phyloP scores from a whole-genome alignment of 208 protist genomes.

The Leishmania gerbilli region DNA sequence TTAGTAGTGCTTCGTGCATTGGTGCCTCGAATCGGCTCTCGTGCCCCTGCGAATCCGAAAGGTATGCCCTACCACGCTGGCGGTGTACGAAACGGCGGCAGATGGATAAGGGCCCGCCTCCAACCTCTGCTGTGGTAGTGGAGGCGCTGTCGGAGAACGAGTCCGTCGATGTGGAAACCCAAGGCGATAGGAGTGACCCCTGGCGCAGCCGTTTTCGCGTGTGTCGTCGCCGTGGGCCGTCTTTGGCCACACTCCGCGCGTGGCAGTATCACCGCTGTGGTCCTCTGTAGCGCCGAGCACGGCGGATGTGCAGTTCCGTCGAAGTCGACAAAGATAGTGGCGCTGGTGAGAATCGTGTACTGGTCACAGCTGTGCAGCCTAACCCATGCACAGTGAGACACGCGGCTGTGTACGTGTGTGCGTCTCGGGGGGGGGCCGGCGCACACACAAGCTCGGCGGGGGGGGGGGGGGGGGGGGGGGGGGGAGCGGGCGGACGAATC shows the following conservation, averaged over 20 bases:
- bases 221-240: background rate
- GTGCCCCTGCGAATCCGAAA: background rate
- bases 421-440: background rate
- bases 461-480: background rate
- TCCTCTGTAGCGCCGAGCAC: background rate
- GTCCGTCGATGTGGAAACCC: conserved; percentile 3
- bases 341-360: background rate
- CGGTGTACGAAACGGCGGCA: background rate
- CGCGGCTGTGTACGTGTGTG: background rate
- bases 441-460: too few species aligned
- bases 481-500: background rate
- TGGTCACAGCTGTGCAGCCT: background rate
- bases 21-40: background rate
- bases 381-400: background rate
- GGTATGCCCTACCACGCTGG: too few species aligned
- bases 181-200: background rate
- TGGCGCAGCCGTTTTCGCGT: background rate
- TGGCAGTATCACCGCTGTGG: background rate
- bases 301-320: background rate
- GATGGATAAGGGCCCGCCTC: background rate
- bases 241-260: background rate
- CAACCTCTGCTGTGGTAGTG: background rate
- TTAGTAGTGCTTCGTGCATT: background rate
- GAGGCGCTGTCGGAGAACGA: conserved; percentile 9
- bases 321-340: background rate